Base-by-base conservation (phyloP, 371 early-diverging fungal species). In the Rhizopus arrhizus region DNA sequence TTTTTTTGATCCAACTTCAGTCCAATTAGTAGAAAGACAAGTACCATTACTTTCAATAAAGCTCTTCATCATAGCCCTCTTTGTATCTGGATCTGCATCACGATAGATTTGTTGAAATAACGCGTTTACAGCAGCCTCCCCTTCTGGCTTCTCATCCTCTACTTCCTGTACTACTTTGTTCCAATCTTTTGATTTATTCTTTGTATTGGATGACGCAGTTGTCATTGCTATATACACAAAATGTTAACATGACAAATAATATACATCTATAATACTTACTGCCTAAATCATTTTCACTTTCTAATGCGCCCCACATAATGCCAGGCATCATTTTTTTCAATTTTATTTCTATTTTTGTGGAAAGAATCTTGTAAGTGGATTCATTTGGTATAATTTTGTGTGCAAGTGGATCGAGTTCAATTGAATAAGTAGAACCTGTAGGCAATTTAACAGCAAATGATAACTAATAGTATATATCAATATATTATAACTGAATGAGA, bases 21-120 rank as follows among this genome's bases (percentile, higher is more conserved):
- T 79, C 99, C 99, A 99, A 70, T 99, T 95, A 48, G 99, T 99
- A 50, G 91, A 91, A 52, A 99, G 79, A 58, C 88, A 87, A 2
- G 98, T 98, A 31, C 99, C 99, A 58, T 91, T 91, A 73, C 92
- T 91, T 74, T 99, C 99, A 5, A 87, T 83, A 73, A 91, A 98
- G 66, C 92, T 92, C 86, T 99, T 99, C 85, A 97, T 90, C 99
- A 99, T 99, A 0, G 99, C 99, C 40, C 93, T 81, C 51, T 87
- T 83, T 4, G 93, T 90, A 63, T 99, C 94, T n/a, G 93, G 93
- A 67, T 88, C 90, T 2, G 95, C 95, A 62, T 96, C 88, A 53
- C 80, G 80, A 75, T 96, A 97, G 49, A 99, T 92, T 54, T 90
- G 81, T 67, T 94, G 92, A 83, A 99, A 95, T 50, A 98, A 74